Evolutionary conservation across 768 basidiomycete species (phyloP), one percentile per base, ranked within the genome.

Genomic region (Hygrophoropsis aurantiaca): DNA sequence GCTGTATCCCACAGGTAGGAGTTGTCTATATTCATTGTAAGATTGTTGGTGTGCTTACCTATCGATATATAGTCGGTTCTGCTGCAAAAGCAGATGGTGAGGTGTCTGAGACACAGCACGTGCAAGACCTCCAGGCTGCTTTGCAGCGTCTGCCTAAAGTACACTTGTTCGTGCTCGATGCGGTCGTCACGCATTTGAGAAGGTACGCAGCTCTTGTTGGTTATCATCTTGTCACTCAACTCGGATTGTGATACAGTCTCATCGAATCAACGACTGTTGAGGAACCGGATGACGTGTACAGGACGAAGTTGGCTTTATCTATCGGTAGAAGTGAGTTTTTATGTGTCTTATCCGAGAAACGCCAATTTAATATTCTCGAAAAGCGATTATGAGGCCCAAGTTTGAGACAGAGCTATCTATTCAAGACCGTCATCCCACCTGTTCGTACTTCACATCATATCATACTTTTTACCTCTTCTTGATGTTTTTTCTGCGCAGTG

Each of bases 301-400:
- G 90, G 52, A 81, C 86, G 13, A 98, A 98, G 67, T 72, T 98
- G 27, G 89, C 90, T 0, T 73, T 95, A 48, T 90, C 92, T 11
- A 62, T 97, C 54, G 91, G 94, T 44, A 74, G 95, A 62, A 77
- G 93, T 94, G 61, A 70, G 89, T 69, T 11, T 1, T 51, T 48
- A 2, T 34, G 5, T 24, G 46, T 24, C 26, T 30, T 25, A 41
- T 32, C 25, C 23, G 19, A 3, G 15, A n/a, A 10, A 16, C 8
- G 15, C 36, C 47, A 3, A 54, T 16, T 34, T 47, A 11, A 48
- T 40, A 39, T 38, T 48, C 40, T 9, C 42, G 34, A 39, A 5
- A 51, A 94, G 90, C 82, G 23, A 78, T 97, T 39, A 71, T 95
- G 25, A 75, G 93, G 21, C 95, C 95, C 16, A 88, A 84, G 65